Base-by-base conservation (phyloP, 768 basidiomycete genomes). In the Podaxis sp. region DNA sequence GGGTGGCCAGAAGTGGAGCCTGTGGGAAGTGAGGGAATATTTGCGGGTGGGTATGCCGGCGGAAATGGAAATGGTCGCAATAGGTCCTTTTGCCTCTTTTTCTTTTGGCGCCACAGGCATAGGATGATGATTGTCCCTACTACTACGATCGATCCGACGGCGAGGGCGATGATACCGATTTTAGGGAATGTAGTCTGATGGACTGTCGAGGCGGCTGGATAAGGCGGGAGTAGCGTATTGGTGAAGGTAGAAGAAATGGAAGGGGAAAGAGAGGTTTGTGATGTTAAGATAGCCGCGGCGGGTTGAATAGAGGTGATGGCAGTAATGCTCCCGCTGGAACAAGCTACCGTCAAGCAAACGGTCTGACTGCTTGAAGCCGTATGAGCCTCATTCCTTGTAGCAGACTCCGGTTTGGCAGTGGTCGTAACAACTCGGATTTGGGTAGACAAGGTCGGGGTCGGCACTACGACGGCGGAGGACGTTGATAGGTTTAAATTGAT, bases 401-500 rank as follows among this genome's bases (percentile, higher is more conserved):
- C 19, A 12, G 37, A 8, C 19, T 11, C 19, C 11, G 38, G 19
- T 40, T 22, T n/a, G 12, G 38, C 9, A 55, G 54, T 38, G 12
- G 54, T 25, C 37, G 54, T 40, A 22, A 25, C 5, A 1, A n/a
- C 24, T 9, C 11, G 54, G 12, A 19, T 46, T 46, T 17, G 43
- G n/a, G 43, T 46, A 19, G 43, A 46, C 43, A 19, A 19, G 7
- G 12, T 8, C 43, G 1, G 0, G 7, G 7, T 19, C 5, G 43
- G 17, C 2, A 25, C 49, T 27, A 25, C 4, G 24, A 24, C 22
- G 25, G 12, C 3, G 52, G 29, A 54, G 52, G 52, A 29, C 15
- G 52, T 6, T n/a, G 52, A 17, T 13, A 27, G 52, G 36, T 27
- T 29, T n/a, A 61, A 57, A 15, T 17, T 65, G 15, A 62, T 59